A percentile compares a stretch with the other conserved stretches of the same genome.
These are phyloP conservation scores for Stevia rebaudiana DNA, from an alignment of 140 eudicot species.

Conservation along the genomic window DNA sequence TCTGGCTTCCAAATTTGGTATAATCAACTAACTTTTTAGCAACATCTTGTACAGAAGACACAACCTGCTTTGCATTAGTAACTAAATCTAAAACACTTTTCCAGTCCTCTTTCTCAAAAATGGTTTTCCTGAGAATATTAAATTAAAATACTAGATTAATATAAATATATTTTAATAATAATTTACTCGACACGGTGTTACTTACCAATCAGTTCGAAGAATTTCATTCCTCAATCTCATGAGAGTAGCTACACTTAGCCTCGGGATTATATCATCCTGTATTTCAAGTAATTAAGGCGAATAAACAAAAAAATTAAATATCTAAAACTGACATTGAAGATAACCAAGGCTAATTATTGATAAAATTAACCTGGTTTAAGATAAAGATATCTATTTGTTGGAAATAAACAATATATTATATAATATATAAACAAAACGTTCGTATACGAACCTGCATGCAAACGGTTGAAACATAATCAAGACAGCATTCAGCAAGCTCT, in stretches of 20 bases:
- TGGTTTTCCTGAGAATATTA: constrained; percentile 51
- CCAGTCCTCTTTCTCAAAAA: constrained; percentile 84
- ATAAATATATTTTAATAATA: constrained; percentile 4
- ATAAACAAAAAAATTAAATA: not conserved
- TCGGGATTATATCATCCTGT: constrained; percentile 95
- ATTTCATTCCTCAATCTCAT: constrained; percentile 88
- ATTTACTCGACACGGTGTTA: constrained; percentile 1
- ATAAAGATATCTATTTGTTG: not conserved
- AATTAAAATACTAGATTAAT: constrained; percentile 2
- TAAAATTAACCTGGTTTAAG: not conserved
- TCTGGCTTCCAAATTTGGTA: constrained; percentile 58
- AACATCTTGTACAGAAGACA: constrained; percentile 85
- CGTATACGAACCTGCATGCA: constrained; percentile 74
- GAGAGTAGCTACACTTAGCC: constrained; percentile 78
- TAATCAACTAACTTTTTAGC: constrained; percentile 86
- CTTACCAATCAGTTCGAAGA: constrained; percentile 90
- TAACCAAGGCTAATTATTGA: not conserved
- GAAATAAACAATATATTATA: no score
- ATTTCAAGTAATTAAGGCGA: not conserved
- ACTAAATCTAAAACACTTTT: constrained; percentile 57
- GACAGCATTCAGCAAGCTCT: constrained; percentile 83
- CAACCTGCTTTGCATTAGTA: constrained; percentile 82
- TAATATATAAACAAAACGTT: not conserved
- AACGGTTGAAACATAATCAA: constrained; percentile 64
- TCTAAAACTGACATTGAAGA: not conserved